Evolutionary conservation across 164 flowering plant genomes (phyloP).

Genomic region (grape (Vitis vinifera)): ASM3070453v1 NC_081808.1:25229001-25229500

Average conservation of each 20-base stretch:
- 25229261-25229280: not conserved
- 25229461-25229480: no score
- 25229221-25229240: not conserved
- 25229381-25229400: no score
- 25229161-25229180: slow-evolving; percentile 41
- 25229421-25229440: no score
- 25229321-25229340: no score
- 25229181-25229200: slow-evolving; percentile 41
- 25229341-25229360: no score
- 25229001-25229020: no score
- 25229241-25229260: not conserved
- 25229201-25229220: slow-evolving; percentile 57
- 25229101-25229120: slow-evolving; percentile 68
- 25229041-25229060: slow-evolving; percentile 35
- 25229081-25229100: slow-evolving; percentile 38
- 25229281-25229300: not conserved
- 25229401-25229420: no score
- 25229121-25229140: slow-evolving; percentile 71
- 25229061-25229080: slow-evolving; percentile 32
- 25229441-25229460: no score
- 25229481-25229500: no score
- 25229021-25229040: not conserved
- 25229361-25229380: no score
- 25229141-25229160: slow-evolving; percentile 44
- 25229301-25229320: no score